Conservation (phyloP, 2,329 filamentous ascomycete species). For the Neofusicoccum umdonicola region DNA sequence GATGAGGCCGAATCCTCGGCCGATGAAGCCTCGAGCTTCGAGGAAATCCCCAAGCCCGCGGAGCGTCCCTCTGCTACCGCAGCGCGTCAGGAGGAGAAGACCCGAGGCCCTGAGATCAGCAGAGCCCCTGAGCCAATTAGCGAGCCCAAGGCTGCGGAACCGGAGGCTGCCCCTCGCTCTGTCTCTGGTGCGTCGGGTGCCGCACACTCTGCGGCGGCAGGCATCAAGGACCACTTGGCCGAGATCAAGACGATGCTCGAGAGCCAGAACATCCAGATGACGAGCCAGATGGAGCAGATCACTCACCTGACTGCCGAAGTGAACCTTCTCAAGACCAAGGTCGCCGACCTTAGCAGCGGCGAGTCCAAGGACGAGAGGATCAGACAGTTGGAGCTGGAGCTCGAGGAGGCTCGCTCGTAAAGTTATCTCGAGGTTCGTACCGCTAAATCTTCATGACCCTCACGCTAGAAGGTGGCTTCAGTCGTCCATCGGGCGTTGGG, state of each 20-base stretch:
- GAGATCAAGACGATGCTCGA: slow-evolving; percentile 78
- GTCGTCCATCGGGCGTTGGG: slow-evolving; percentile 5
- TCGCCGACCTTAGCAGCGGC: slow-evolving; percentile 48
- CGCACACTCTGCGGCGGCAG: slow-evolving; percentile 47
- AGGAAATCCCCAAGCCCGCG: slow-evolving; percentile 75
- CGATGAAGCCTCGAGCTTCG: slow-evolving; percentile 76
- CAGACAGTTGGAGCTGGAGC: slow-evolving; percentile 39
- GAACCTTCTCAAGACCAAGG: slow-evolving; percentile 68
- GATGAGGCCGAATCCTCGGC: slow-evolving; percentile 60
- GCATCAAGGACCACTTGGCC: slow-evolving; percentile 64
- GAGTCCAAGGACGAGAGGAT: slow-evolving; percentile 42
- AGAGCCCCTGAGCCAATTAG: slow-evolving; percentile 23
- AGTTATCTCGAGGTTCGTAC: too few relatives aligned
- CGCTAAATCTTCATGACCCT: not conserved
- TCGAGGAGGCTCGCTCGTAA: slow-evolving; percentile 32
- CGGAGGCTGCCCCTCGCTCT: slow-evolving; percentile 32
- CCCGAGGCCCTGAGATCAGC: slow-evolving; percentile 30
- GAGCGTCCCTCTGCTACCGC: slow-evolving; percentile 53
- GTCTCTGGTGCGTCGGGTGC: slow-evolving; percentile 39
- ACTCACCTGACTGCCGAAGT: slow-evolving; percentile 68
- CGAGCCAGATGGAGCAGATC: slow-evolving; percentile 74
- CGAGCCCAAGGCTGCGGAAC: slow-evolving; percentile 41
- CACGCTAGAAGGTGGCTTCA: not conserved
- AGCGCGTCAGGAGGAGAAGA: slow-evolving; percentile 41
- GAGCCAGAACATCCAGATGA: slow-evolving; percentile 74